Percentiles rank a stretch among this genome's conserved stretches.
Conservation (phyloP, 805 yeast species). For the Kodamaea leandrae region DNA sequence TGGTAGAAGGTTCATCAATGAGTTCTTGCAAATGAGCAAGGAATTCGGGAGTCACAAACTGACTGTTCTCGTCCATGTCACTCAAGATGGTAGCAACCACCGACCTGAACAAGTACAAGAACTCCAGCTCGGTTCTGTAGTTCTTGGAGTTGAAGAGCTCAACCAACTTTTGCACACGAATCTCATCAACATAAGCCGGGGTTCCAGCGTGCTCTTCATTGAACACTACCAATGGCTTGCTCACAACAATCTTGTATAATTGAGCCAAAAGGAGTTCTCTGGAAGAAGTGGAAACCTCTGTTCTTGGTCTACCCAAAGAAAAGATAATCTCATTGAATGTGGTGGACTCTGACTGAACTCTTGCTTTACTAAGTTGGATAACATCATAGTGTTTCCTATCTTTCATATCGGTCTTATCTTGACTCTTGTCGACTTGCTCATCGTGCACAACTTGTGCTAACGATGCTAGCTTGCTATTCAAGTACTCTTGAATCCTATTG, state of each 20-base stretch:
- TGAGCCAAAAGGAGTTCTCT: constrained; percentile 52
- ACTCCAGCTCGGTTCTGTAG: constrained; percentile 40
- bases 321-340: constrained; percentile 45
- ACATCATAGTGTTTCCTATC: constrained; percentile 28
- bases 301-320: constrained; percentile 41
- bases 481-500: constrained; percentile 14
- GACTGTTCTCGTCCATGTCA: constrained; percentile 51
- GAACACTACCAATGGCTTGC: constrained; percentile 36
- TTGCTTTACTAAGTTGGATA: constrained; percentile 28
- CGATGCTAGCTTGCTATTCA: constrained; percentile 13
- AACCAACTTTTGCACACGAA: constrained; percentile 31
- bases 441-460: constrained; percentile 11
- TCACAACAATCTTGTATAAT: constrained; percentile 45
- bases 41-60: constrained; percentile 32
- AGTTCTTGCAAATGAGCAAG: constrained; percentile 23
- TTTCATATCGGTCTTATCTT: constrained; percentile 12
- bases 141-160: constrained; percentile 31
- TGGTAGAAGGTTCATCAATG: constrained; percentile 34
- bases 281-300: constrained; percentile 45
- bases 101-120: constrained; percentile 39
- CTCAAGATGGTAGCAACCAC: constrained; percentile 44
- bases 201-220: constrained; percentile 38
- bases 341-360: constrained; percentile 35
- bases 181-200: constrained; percentile 38
- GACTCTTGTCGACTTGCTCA: constrained; percentile 3